These are phyloP conservation scores for Geum urbanum DNA, from an alignment of 306 rosid species.

Conservation along the genomic window DNA sequence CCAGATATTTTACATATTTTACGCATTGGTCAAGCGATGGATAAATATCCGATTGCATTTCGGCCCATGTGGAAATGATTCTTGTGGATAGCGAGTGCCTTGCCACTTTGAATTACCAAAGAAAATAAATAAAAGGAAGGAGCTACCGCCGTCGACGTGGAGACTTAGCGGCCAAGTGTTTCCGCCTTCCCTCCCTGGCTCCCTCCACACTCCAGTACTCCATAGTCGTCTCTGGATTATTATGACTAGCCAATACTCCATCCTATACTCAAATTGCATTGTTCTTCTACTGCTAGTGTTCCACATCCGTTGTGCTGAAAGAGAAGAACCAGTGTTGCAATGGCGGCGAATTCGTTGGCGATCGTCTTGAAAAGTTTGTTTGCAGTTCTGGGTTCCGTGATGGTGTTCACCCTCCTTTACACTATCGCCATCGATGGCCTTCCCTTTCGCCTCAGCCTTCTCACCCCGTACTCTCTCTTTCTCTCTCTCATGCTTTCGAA, in stretches of 20 bases:
- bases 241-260: too few species aligned
- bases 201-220: not conserved
- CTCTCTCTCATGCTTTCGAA: not conserved
- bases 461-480: slow-evolving; percentile 59
- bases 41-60: too few species aligned
- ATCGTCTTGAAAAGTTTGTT: slow-evolving; percentile 43
- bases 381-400: slow-evolving; percentile 36
- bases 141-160: too few species aligned
- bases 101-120: too few species aligned
- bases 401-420: slow-evolving; percentile 51
- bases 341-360: slow-evolving; percentile 42
- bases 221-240: too few species aligned
- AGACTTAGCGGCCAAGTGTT: too few species aligned
- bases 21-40: too few species aligned
- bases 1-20: too few species aligned
- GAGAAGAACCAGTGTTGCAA: not conserved
- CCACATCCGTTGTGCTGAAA: not conserved
- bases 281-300: not conserved
- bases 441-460: slow-evolving; percentile 59
- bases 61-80: too few species aligned
- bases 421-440: slow-evolving; percentile 51
- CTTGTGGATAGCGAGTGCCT: too few species aligned
- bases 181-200: not conserved
- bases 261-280: too few species aligned
- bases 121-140: too few species aligned